Base-by-base conservation (phyloP, 352 stramenopile species). In the Blastocystis sp. region DNA sequence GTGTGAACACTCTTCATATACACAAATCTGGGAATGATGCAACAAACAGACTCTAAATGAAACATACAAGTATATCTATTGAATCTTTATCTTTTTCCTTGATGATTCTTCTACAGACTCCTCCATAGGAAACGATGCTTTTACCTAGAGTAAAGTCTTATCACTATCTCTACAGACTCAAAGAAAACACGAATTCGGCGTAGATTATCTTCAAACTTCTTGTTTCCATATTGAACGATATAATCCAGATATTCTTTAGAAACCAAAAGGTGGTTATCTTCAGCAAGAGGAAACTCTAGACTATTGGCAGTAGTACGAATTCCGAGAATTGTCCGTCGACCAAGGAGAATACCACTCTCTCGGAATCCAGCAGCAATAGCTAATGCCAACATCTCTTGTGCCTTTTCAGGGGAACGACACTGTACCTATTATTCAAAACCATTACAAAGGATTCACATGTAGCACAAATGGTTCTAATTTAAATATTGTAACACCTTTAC, bases 391-490 rank as follows among this genome's bases (percentile, higher is more conserved):
- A 96, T 88, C 24, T 91, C 88, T 66, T 95, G 93, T 2, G 93
- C 93, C 0, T 92, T 88, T 19, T 93, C 90, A 12, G 94, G 42
- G 69, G 94, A 89, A 29, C 92, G 90, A 85, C 93, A 96, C 46
- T 93, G 90, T 2, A 95, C 66, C 66, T 77, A 77, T 6, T 37
- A 27, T 12, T 19, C 11, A 77, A n/a, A 77, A 21, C 49, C 7
- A 71, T 12, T 21, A 27, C 7, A 9, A 35, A 21, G 49, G 9
- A 9, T 6, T 9, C 27, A 80, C 92, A 90, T 96, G 93, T 91
- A 96, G 93, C 83, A 95, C 95, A 87, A 95, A 94, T 69, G 93
- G 93, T 57, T 95, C 93, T 85, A 94, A 91, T 88, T 95, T 95
- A 88, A 95, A 93, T 58, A 93, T 88, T 90, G 92, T 75, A 16